phyloP scores from a whole-genome alignment of 2,329 filamentous ascomycete species.

The Pseudogymnoascus sp. region DNA sequence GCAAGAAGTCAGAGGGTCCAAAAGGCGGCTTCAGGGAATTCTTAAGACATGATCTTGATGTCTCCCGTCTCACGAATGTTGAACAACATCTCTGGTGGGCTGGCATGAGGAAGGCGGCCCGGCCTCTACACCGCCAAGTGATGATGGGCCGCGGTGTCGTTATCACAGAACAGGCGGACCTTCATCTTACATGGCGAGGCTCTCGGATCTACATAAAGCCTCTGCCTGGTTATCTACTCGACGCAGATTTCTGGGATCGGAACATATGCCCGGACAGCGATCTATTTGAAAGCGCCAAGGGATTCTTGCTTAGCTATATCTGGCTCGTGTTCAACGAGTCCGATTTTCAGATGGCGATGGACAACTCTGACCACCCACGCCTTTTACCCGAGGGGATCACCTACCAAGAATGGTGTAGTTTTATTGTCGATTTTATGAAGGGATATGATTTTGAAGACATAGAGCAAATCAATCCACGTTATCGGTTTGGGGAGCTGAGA shows the following conservation, averaged over 20 bases:
- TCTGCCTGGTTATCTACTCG: slow-evolving; percentile 26
- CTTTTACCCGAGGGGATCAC: slow-evolving; percentile 23
- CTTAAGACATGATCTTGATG: not conserved
- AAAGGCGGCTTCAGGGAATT: not conserved
- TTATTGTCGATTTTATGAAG: slow-evolving; percentile 17
- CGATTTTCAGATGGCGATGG: slow-evolving; percentile 31
- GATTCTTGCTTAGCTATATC: slow-evolving; percentile 30
- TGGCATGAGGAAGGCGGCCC: slow-evolving; percentile 11
- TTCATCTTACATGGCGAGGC: slow-evolving; percentile 30
- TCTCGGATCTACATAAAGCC: slow-evolving; percentile 30
- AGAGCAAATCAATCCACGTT: slow-evolving; percentile 24
- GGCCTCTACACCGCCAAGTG: slow-evolving; percentile 27
- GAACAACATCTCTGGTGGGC: slow-evolving; percentile 15
- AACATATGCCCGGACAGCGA: slow-evolving; percentile 11
- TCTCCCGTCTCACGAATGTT: slow-evolving; percentile 14
- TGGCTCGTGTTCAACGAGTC: slow-evolving; percentile 29
- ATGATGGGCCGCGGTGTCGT: slow-evolving; percentile 27
- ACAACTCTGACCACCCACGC: slow-evolving; percentile 12
- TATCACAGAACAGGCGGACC: slow-evolving; percentile 29
- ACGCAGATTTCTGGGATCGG: slow-evolving; percentile 22
- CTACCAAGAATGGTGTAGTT: slow-evolving; percentile 22
- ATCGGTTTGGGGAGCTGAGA: slow-evolving; percentile 31
- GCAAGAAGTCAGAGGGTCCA: not conserved
- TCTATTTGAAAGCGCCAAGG: slow-evolving; percentile 19
- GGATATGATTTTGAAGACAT: slow-evolving; percentile 16